A percentile compares a stretch with the other conserved stretches of the same genome.
Evolutionary conservation across 306 rosid species (phyloP).

Genomic region (Mimosa pudica): DNA sequence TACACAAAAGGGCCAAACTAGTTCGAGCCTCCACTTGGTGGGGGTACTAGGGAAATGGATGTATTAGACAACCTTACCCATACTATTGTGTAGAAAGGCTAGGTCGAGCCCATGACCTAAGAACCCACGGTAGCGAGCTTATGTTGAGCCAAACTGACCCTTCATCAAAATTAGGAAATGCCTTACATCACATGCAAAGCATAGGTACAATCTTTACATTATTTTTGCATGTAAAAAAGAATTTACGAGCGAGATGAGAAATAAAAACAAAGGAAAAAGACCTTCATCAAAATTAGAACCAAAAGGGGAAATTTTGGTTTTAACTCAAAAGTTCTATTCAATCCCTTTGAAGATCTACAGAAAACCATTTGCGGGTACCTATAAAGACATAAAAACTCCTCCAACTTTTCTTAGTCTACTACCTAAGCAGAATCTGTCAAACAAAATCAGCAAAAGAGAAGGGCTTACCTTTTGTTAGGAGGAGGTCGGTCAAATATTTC

Average conservation of each 20-base stretch:
- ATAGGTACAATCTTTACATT: neutral
- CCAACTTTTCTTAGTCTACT: slow-evolving; percentile 27
- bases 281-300: neutral
- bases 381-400: neutral
- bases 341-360: neutral
- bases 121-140: too few relatives aligned
- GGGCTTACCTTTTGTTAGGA: slow-evolving; percentile 75
- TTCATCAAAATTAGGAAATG: neutral
- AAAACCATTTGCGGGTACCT: neutral
- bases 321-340: neutral
- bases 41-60: too few relatives aligned
- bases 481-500: slow-evolving; percentile 95
- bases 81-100: too few relatives aligned
- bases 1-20: too few relatives aligned
- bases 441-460: slow-evolving; percentile 35
- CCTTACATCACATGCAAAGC: neutral
- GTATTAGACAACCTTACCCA: too few relatives aligned
- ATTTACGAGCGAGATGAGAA: neutral
- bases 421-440: slow-evolving; percentile 18
- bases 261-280: neutral
- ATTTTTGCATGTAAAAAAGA: too few relatives aligned
- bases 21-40: too few relatives aligned
- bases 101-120: too few relatives aligned
- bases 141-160: too few relatives aligned
- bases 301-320: neutral